Evolutionary conservation across 2,329 filamentous ascomycete species (phyloP).

Genomic region (Lachnellula cervina): DNA sequence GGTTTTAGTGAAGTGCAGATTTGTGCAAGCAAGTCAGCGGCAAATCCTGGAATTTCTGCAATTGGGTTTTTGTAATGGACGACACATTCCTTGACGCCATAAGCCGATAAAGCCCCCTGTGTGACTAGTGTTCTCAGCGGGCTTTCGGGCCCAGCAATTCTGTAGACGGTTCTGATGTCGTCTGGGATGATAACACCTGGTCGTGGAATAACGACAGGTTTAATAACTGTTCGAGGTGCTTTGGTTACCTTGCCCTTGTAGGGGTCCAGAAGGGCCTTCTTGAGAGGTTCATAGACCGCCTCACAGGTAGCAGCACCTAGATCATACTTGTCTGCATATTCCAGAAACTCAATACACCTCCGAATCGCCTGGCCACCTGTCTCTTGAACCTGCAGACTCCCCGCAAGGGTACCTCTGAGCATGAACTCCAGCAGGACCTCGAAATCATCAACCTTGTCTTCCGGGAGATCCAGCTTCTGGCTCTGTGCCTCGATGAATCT

Average conservation of each 20-base stretch:
- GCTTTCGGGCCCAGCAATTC: conserved; percentile 1
- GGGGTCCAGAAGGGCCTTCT: neutral
- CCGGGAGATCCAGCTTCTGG: conserved; percentile 8
- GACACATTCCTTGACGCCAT: neutral
- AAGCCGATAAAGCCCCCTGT: neutral
- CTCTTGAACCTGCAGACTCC: neutral
- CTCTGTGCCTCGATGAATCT: conserved; percentile 6
- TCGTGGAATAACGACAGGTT: neutral
- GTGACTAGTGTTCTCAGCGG: conserved; percentile 2
- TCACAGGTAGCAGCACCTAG: neutral
- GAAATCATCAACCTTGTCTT: conserved; percentile 9
- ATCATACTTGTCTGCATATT: conserved; percentile 7
- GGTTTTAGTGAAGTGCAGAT: neutral
- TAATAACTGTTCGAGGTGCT: neutral
- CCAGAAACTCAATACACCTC: conserved; percentile 5
- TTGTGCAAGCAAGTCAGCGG: conserved; percentile 6
- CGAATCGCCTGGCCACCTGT: neutral
- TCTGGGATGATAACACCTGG: neutral
- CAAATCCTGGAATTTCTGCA: conserved; percentile 7
- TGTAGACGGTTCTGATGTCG: conserved; percentile 8
- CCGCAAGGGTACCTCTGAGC: neutral
- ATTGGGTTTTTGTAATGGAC: neutral
- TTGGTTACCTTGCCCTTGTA: neutral
- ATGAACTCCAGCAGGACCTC: conserved; percentile 10
- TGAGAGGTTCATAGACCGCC: conserved; percentile 2